phyloP scores from a whole-genome alignment of 1,284 basidiomycete species.

The Ganoderma leucocontextum region DNA sequence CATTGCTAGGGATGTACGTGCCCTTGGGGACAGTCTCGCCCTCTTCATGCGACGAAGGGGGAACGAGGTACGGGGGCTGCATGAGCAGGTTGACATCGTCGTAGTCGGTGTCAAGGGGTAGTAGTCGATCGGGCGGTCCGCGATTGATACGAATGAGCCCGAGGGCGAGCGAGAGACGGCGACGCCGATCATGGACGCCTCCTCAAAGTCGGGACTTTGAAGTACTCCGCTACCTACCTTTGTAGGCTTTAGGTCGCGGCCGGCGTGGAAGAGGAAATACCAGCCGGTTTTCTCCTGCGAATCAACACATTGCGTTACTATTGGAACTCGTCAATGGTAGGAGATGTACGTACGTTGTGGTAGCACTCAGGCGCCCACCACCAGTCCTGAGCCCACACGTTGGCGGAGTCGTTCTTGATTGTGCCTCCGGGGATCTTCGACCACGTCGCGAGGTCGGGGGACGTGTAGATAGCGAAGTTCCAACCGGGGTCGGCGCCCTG shows the following conservation, averaged over 20 bases:
- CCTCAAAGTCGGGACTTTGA: slow-evolving; percentile 25
- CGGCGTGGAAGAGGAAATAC: slow-evolving; percentile 24
- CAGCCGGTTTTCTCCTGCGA: slow-evolving; percentile 18
- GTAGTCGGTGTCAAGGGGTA: slow-evolving; percentile 23
- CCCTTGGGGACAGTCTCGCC: slow-evolving; percentile 12
- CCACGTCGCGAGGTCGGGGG: slow-evolving; percentile 22
- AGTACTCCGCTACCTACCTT: slow-evolving; percentile 21
- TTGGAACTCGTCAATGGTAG: neutral
- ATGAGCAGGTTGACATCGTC: slow-evolving; percentile 22
- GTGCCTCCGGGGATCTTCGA: slow-evolving; percentile 18
- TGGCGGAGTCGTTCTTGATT: slow-evolving; percentile 16
- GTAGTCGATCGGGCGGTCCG: slow-evolving; percentile 22
- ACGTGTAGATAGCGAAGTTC: slow-evolving; percentile 21
- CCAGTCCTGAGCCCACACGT: slow-evolving; percentile 22
- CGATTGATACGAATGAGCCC: slow-evolving; percentile 18
- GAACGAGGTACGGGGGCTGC: slow-evolving; percentile 17
- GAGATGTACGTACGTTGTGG: slow-evolving; percentile 11
- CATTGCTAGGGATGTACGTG: slow-evolving; percentile 23
- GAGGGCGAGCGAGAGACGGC: slow-evolving; percentile 19
- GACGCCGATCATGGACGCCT: slow-evolving; percentile 24
- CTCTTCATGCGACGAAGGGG: slow-evolving; percentile 14
- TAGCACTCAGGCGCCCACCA: slow-evolving; percentile 24
- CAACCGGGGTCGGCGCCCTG: slow-evolving; percentile 19
- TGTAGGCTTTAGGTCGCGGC: slow-evolving; percentile 14
- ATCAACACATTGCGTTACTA: neutral